A percentile compares a stretch with the other conserved stretches of the same genome.
These are phyloP conservation scores for Staphylotrichum longicolle DNA, from an alignment of 495 filamentous ascomycete genomes.

Conservation along the genomic window DNA sequence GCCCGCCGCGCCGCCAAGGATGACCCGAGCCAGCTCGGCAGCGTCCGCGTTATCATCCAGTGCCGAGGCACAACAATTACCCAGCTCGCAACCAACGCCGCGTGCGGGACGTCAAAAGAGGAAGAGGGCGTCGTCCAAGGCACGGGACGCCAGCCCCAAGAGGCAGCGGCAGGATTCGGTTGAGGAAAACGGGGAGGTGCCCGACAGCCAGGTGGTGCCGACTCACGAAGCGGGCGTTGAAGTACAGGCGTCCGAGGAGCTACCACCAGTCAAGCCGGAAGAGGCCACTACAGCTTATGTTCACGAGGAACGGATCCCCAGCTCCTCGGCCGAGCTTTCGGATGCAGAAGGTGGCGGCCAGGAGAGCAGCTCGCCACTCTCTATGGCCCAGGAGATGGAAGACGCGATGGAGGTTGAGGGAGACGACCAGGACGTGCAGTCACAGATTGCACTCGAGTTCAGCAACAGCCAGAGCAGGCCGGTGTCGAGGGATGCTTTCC, in stretches of 20 bases:
- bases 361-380: background rate
- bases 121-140: slow-evolving; percentile 28
- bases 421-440: slow-evolving; percentile 31
- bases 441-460: slow-evolving; percentile 31
- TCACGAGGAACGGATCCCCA: slow-evolving; percentile 13
- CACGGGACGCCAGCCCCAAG: slow-evolving; percentile 22
- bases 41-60: background rate
- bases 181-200: slow-evolving; percentile 17
- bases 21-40: slow-evolving; percentile 17
- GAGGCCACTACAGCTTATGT: background rate
- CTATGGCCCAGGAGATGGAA: background rate
- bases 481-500: slow-evolving; percentile 3
- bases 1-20: slow-evolving; percentile 10
- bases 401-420: slow-evolving; percentile 23
- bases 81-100: slow-evolving; percentile 24
- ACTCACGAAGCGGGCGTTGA: slow-evolving; percentile 1
- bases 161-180: slow-evolving; percentile 20
- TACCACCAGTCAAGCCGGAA: background rate
- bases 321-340: slow-evolving; percentile 17
- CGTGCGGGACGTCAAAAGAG: slow-evolving; percentile 28
- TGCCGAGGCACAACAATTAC: slow-evolving; percentile 4
- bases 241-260: background rate
- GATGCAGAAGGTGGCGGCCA: background rate
- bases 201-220: slow-evolving; percentile 19
- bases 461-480: slow-evolving; percentile 19